Evolutionary conservation across 257 asterid genomes (phyloP).

Genomic region (Knoxia roxburghii): DNA sequence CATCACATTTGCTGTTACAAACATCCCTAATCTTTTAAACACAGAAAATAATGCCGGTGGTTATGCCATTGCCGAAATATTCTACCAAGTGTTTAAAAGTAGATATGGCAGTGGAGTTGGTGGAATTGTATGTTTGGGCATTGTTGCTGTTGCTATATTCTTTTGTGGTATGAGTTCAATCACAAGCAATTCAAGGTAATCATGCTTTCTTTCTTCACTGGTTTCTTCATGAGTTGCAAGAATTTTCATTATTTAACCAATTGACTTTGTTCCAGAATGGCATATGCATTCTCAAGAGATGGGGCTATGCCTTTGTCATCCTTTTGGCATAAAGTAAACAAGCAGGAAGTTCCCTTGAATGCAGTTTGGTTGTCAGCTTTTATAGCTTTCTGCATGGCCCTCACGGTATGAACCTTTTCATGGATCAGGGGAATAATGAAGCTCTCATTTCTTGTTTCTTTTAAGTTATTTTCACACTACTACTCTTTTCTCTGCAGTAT

Average conservation of each 20-base stretch:
- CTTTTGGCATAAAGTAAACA: constrained; percentile 83
- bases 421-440: background rate
- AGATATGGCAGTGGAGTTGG: constrained; percentile 80
- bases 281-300: constrained; percentile 91
- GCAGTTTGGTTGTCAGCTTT: constrained; percentile 87
- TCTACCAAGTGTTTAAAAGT: constrained; percentile 66
- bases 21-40: constrained; percentile 66
- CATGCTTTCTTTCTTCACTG: background rate
- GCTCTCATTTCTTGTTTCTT: background rate
- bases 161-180: constrained; percentile 96
- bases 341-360: constrained; percentile 75
- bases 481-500: constrained; percentile 44
- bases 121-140: constrained; percentile 63
- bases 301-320: constrained; percentile 96
- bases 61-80: constrained; percentile 85
- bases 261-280: constrained; percentile 52
- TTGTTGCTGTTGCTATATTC: constrained; percentile 76
- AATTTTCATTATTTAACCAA: background rate
- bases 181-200: constrained; percentile 93
- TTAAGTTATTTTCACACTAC: background rate
- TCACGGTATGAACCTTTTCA: constrained; percentile 53
- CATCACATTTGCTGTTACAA: constrained; percentile 80
- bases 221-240: constrained; percentile 3
- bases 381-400: constrained; percentile 93
- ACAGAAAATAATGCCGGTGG: constrained; percentile 77